Evolutionary conservation across 73 alveolate genomes (phyloP).

Genomic region (Uronychia setigera): DNA sequence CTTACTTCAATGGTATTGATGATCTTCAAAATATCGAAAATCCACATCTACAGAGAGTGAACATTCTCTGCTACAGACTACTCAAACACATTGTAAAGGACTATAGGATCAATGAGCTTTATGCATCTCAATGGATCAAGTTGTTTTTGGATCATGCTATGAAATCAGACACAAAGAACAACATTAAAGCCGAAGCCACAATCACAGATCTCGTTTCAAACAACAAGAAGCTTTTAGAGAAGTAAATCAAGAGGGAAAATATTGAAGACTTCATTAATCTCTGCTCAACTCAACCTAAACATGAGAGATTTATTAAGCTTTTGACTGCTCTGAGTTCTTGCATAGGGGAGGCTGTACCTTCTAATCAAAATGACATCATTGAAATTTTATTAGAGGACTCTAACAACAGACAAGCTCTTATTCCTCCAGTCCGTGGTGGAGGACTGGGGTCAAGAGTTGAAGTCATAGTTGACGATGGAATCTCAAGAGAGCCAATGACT

Average conservation of each 20-base stretch:
- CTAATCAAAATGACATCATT: constrained; percentile 51
- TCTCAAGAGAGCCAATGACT: not conserved
- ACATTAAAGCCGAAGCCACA: constrained; percentile 52
- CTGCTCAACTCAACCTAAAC: constrained; percentile 45
- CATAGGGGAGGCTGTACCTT: constrained; percentile 45
- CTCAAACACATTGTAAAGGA: constrained; percentile 57
- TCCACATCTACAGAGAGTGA: constrained; percentile 16
- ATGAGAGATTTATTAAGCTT: constrained; percentile 42
- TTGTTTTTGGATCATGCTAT: constrained; percentile 61
- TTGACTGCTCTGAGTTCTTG: constrained; percentile 67
- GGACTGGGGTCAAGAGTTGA: not conserved
- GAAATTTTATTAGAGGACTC: constrained; percentile 11
- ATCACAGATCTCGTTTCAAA: constrained; percentile 54
- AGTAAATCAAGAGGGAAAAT: constrained; percentile 30
- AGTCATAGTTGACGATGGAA: constrained; percentile 5
- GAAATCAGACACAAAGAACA: constrained; percentile 38
- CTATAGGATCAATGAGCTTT: constrained; percentile 65
- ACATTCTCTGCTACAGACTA: constrained; percentile 36
- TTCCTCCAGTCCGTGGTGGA: constrained; percentile 2
- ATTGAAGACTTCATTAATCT: constrained; percentile 52
- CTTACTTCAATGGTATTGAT: constrained; percentile 27
- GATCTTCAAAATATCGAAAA: not conserved
- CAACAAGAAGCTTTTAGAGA: constrained; percentile 58
- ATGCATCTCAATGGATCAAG: constrained; percentile 72
- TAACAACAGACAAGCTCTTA: not conserved